Base-by-base conservation (phyloP, 441 rosid species). In the Bruguiera hainesii region DNA sequence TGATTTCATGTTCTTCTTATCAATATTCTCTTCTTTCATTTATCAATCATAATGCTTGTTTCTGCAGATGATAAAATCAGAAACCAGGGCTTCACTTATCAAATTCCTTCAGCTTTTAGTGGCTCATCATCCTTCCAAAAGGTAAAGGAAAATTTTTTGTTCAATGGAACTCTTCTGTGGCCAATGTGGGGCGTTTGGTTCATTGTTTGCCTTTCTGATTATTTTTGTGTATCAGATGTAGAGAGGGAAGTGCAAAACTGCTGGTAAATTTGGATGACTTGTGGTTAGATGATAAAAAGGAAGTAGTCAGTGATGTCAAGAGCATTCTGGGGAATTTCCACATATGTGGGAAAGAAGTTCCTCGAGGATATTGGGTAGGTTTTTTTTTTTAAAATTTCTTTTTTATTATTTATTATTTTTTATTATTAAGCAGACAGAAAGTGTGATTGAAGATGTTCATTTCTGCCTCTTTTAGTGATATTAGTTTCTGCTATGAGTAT, bases 341-440 rank as follows among this genome's bases (percentile, higher is more conserved):
- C 67, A 87, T 91, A 39, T 95, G 99, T 76, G 99, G 99, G 65
- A 91, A 95, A 75, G 95, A 87, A 76, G 86, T 91, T 81, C 99
- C 97, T 42, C 94, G 91, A 71, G 99, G 99, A 81, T 88, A 91
- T 70, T 95, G 97, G 87, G 99, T 95, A 67, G 65, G 94, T 71
- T 26, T 25, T 61, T 61, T 55, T 33, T 51, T 23, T 23, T 23
- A 23, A 23, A 23, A 23, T 23, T 23, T 23, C 23, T 23, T 23
- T 23, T 23, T 23, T 23, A 23, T 23, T 23, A 23, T 23, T 23
- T 23, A 0, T 23, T 23, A 23, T 23, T 23, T 23, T 23, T 23
- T 23, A 23, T 23, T 23, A 23, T 23, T 56, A 51, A 60, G n/a
- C 30, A 35, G 16, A 62, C n/a, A 9, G 50, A 21, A 55, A 35